Evolutionary conservation across 768 basidiomycete species (phyloP).

Genomic region (Panus rudis): DNA sequence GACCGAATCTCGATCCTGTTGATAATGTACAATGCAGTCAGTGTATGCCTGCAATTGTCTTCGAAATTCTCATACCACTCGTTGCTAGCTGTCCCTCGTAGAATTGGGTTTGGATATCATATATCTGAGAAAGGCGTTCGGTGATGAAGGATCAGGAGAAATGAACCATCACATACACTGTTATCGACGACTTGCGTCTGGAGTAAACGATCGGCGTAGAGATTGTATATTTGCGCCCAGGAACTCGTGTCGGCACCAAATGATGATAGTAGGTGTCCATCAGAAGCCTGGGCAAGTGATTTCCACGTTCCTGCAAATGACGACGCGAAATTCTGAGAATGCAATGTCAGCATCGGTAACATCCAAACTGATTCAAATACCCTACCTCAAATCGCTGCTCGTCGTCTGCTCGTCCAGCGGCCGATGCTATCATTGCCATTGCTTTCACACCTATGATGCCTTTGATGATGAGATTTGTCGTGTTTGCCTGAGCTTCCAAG

Average conservation of each 20-base stretch:
- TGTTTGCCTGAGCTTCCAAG: constrained; percentile 8
- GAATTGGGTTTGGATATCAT: too few relatives aligned
- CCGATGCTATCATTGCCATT: constrained; percentile 15
- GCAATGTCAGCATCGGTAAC: constrained; percentile 1
- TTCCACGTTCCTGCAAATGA: constrained; percentile 3
- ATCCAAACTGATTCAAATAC: too few relatives aligned
- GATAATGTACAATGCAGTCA: too few relatives aligned
- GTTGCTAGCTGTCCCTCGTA: too few relatives aligned
- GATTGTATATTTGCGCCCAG: constrained; percentile 5
- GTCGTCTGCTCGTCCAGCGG: constrained; percentile 7
- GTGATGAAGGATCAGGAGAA: too few relatives aligned
- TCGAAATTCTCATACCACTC: too few relatives aligned
- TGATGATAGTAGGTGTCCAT: not conserved
- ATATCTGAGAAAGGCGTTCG: too few relatives aligned
- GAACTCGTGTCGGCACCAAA: not conserved
- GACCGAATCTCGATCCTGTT: too few relatives aligned
- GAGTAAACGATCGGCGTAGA: constrained; percentile 5
- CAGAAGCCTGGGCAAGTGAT: constrained; percentile 5
- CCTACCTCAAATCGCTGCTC: constrained; percentile 11
- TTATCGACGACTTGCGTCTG: not conserved
- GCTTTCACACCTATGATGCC: constrained; percentile 19
- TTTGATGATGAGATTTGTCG: constrained; percentile 18
- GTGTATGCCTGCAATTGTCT: too few relatives aligned
- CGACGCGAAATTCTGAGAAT: not conserved
- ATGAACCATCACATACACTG: not conserved